Conservation (phyloP, 208 protist species). For the Trypanosoma caninum region DNA sequence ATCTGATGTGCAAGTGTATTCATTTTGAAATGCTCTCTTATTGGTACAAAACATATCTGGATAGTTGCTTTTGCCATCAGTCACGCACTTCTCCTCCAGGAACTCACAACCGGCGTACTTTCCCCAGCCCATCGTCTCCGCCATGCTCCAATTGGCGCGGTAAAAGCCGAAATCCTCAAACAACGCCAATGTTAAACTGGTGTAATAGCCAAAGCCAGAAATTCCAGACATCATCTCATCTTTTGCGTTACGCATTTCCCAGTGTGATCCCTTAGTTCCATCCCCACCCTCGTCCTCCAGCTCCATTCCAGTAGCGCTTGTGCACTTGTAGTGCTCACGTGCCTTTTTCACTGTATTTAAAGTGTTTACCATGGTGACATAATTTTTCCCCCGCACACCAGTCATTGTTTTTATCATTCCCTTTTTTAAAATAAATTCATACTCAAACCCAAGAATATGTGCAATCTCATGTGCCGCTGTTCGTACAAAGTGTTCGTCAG, state of each 20-base stretch:
- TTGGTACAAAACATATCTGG: too few relatives aligned
- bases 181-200: conserved; percentile 28
- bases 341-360: neutral
- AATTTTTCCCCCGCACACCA: neutral
- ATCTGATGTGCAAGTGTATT: conserved; percentile 29
- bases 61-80: conserved; percentile 15
- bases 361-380: neutral
- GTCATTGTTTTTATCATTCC: neutral
- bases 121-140: conserved; percentile 31
- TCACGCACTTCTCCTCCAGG: conserved; percentile 23
- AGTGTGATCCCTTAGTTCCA: conserved; percentile 29
- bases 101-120: conserved; percentile 25
- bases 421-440: neutral
- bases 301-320: conserved; percentile 22
- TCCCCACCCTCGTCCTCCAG: conserved; percentile 27
- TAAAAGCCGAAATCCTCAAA: conserved; percentile 40
- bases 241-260: conserved; percentile 30
- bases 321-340: conserved; percentile 2
- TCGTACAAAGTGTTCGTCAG: neutral
- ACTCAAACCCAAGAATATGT: neutral
- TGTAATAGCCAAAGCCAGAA: conserved; percentile 20
- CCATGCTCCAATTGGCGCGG: conserved; percentile 23
- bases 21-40: too few relatives aligned
- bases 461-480: conserved; percentile 1
- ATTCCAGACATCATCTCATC: conserved; percentile 34